Base-by-base conservation (phyloP, 495 filamentous ascomycete species). In the Chaetomium tenue region DNA sequence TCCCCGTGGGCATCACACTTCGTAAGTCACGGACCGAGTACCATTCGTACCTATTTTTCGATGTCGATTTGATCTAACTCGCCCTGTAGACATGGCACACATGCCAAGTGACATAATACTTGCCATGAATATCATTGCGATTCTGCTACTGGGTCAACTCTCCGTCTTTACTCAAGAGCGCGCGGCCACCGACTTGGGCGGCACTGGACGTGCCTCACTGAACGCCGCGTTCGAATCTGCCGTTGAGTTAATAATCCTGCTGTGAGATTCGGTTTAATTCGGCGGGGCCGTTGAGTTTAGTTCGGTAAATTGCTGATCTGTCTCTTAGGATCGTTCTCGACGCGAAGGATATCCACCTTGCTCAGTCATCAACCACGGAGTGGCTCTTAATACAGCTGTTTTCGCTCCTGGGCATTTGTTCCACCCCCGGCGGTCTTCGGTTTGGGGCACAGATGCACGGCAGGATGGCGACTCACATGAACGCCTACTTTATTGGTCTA, bases 381-480 rank as follows among this genome's bases (percentile, higher is more conserved):
- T 95, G 91, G 0, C 95, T 96, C 66, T 80, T 97, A 57, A 89
- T 90, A 42, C 96, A 96, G 68, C 75, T 96, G 48, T 82, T 97
- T 15, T 83, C 96, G 53, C 96, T 96, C 72, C 79, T 96, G 64
- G 92, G 92, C 66, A 93, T 96, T 91, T 88, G 88, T 46, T 96
- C 96, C 74, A 78, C 95, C 40, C 78, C 93, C 42, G 92, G 92
- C 70, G 92, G 92, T 61, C 80, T 96, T 52, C 88, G 91, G 61
- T 97, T 88, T 75, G 88, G 87, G 64, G 92, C 96, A 80, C 92
- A 92, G 85, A 87, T 96, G 65, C 96, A 97, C 77, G 96, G 96
- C 76, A 93, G 86, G 76, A 95, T 90, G 20, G 90, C 94, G 56
- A 96, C 92, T 3, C 91, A 96, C 75, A 97, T 94, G 90, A 96